Evolutionary conservation across 495 filamentous ascomycete species (phyloP), one percentile per base, ranked within the genome.

Genomic region (Parmelia sp.): DNA sequence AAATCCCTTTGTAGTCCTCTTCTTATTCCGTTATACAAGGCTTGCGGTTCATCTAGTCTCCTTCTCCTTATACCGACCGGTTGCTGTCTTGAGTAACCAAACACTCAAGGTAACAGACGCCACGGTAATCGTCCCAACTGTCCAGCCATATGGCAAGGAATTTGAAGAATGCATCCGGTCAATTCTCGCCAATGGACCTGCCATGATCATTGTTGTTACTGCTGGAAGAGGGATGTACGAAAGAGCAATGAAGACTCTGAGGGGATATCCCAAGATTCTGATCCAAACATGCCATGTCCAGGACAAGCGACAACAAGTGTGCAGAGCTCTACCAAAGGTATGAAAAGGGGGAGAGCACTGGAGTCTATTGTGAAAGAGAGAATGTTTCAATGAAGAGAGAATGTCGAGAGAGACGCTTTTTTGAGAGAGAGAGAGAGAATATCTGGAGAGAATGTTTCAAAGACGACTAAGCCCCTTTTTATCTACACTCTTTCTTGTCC

Each of bases 121-220:
- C 11, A 64, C 62, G 7, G 36, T 64, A 0, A 57, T 64, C 23
- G 36, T 64, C 5, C 53, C 62, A 31, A 64, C 51, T 10, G 33
- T 64, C 15, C 19, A 25, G 31, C 49, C 49, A 1, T 29, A 40
- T 23, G 40, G 37, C 3, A 12, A 10, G 3, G 17, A n/a, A 1
- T 58, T 64, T 29, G 10, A 25, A 5, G 53, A 39, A 39, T 58
- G 53, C n/a, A 64, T 58, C 17, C 15, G 44, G 5, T 64, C 62
- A 6, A 58, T 58, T 15, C 11, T 12, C 1, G 36, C 0, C 19
- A 42, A 36, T 19, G 12, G 37, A 25, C 53, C 62, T 27, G 40
- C 40, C 3, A 44, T 23, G 21, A 35, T 51, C 11, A 19, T 61
- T 5, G 10, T 61, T 12, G 59, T 61, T 12, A 51, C 59, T 49